Conservation (phyloP, 202 grass and related monocot genomes). For the Alloteropsis angusta region DNA sequence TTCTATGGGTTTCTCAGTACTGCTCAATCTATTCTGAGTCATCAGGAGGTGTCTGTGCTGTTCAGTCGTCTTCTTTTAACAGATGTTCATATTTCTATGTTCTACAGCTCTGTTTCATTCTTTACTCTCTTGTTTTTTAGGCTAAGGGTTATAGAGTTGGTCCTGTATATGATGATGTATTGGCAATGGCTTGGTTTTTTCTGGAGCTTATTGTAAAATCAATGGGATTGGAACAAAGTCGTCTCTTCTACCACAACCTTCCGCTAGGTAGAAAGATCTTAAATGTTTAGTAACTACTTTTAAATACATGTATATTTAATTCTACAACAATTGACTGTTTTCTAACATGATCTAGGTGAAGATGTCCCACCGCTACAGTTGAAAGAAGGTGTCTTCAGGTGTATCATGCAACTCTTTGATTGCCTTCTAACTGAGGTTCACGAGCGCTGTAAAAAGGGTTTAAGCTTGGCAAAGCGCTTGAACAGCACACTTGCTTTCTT, state of each 20-base stretch:
- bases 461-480: constrained; percentile 88
- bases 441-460: constrained; percentile 97
- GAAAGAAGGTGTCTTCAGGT: constrained; percentile 98
- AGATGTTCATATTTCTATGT: background rate
- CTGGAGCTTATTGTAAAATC: constrained; percentile 99
- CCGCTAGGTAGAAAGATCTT: constrained; percentile 50
- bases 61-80: constrained; percentile 17
- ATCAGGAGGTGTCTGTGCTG: background rate
- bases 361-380: constrained; percentile 89
- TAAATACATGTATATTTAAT: constrained; percentile 12
- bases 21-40: background rate
- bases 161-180: constrained; percentile 98
- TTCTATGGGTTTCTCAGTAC: background rate
- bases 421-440: constrained; percentile 99
- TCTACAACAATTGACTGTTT: constrained; percentile 26
- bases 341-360: constrained; percentile 48
- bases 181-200: constrained; percentile 99
- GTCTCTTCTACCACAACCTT: constrained; percentile 87
- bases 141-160: constrained; percentile 99
- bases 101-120: constrained; percentile 13
- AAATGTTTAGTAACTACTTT: background rate
- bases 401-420: constrained; percentile 95
- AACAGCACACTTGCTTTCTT: constrained; percentile 98
- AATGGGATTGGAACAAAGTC: constrained; percentile 91
- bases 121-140: constrained; percentile 38